Evolutionary conservation across 352 stramenopile genomes (phyloP), one percentile per base, ranked within the genome.

Genomic region (Phytopythium mirpurense): DNA sequence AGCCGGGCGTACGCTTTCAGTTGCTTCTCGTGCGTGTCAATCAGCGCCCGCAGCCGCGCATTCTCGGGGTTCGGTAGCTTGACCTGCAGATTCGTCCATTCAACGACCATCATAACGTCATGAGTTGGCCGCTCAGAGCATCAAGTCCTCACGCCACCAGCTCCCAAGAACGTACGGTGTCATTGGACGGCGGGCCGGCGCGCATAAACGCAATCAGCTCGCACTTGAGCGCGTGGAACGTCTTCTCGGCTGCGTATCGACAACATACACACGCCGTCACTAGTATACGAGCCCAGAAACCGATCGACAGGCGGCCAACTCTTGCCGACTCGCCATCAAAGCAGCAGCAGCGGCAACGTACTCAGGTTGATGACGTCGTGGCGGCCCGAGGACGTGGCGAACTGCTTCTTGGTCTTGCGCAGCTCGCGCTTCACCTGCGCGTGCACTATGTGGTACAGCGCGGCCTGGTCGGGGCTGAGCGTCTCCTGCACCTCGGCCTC

Each of bases 301-400:
- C n/a, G n/a, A n/a, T n/a, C n/a, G n/a, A n/a, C n/a, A n/a, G n/a
- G n/a, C n/a, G n/a, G n/a, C n/a, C n/a, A n/a, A n/a, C n/a, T n/a
- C n/a, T n/a, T n/a, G n/a, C n/a, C n/a, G n/a, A n/a, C n/a, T n/a
- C n/a, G n/a, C n/a, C n/a, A n/a, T n/a, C n/a, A n/a, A n/a, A n/a
- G n/a, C n/a, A n/a, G n/a, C n/a, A n/a, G n/a, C n/a, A 32, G 29
- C 9, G 9, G 29, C 29, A 9, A 70, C 70, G 41, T 62, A 80
- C 76, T 90, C 29, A 90, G 56, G 40, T 81, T 66, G 51, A 90
- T 70, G 32, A 90, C 86, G 53, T 90, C 79, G 27, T 58, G 57
- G 0, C 77, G 70, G 7, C 74, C 77, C 7, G 67, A 63, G 15
- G 75, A 90, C 3, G 48, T 78, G 19, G 78, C 68, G 45, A 88